Evolutionary conservation across 108 stramenopile species (phyloP).

Genomic region (Conticribra weissflogii): DNA sequence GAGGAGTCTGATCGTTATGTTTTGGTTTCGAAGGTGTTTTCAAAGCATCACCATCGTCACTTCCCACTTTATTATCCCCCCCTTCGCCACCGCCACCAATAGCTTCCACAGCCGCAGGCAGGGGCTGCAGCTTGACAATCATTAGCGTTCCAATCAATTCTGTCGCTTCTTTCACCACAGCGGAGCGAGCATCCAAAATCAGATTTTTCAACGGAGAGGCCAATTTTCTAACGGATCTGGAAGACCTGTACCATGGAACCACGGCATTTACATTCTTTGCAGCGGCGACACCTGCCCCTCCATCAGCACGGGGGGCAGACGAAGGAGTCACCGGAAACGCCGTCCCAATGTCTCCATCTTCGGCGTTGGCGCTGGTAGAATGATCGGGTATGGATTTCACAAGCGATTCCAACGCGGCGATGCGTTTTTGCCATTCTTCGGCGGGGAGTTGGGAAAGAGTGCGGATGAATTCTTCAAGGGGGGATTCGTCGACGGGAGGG

Average conservation of each 20-base stretch:
- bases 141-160: constrained; percentile 52
- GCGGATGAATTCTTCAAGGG: constrained; percentile 58
- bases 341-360: constrained; percentile 12
- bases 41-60: constrained; percentile 3
- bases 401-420: constrained; percentile 51
- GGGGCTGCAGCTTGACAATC: constrained; percentile 44
- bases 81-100: no score
- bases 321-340: constrained; percentile 11
- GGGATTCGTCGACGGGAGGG: constrained; percentile 52
- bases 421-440: constrained; percentile 81
- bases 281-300: neutral
- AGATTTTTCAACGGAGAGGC: constrained; percentile 54
- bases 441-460: constrained; percentile 53
- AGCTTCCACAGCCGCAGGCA: constrained; percentile 10
- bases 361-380: constrained; percentile 18
- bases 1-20: constrained; percentile 19
- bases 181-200: constrained; percentile 73
- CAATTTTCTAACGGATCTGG: constrained; percentile 68
- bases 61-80: neutral
- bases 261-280: neutral
- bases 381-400: constrained; percentile 64
- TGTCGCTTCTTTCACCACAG: constrained; percentile 79
- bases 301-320: neutral
- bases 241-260: constrained; percentile 69
- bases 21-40: constrained; percentile 13